Base-by-base conservation (phyloP, 1,139 yeast species). In the Suhomyces choctaworum region DNA sequence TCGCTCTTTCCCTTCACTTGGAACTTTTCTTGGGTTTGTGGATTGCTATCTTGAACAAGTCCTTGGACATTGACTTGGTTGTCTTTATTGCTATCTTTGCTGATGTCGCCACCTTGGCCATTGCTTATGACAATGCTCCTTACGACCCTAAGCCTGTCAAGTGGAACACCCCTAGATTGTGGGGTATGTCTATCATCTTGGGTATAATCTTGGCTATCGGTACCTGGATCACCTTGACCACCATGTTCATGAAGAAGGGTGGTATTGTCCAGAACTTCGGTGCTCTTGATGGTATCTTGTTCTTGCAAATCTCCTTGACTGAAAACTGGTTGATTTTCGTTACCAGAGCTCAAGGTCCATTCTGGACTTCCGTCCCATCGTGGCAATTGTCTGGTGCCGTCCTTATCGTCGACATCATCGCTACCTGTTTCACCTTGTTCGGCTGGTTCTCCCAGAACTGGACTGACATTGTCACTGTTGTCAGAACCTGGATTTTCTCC, bases 371-470 rank as follows among this genome's bases (percentile, higher is more conserved):
- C 34, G 60, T 73, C 47, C 96, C 96, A 76, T 86, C 95, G 34
- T 87, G 95, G 95, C 95, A 87, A 78, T 82, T 87, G 72, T 62
- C 90, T 58, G 95, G 94, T 77, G 96, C 96, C 59, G 95, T 87
- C 60, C 75, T 85, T 60, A 74, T 73, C 64, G 96, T 87, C 63
- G 95, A 87, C 72, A 70, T 86, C 75, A 70, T 87, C 57, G 94
- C 96, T 52, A 87, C 95, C 48, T 80, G 86, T 81, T 87, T 87
- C 80, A 73, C 87, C 58, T 73, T 88, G 63, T 89, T 88, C 82
- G 96, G 97, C 58, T 89, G 96, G 96, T 83, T 94, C 89, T 86
- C 96, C 57, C 94, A 86, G 73, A 89, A 89, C 84, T 85, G 95
- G 95, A 88, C 92, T 66, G 95, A 88, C 72, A 82, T 88, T 57